Percentiles rank a stretch among this genome's conserved stretches.
phyloP scores from a whole-genome alignment of 116 monocot species.

The Posidonia oceanica region DNA sequence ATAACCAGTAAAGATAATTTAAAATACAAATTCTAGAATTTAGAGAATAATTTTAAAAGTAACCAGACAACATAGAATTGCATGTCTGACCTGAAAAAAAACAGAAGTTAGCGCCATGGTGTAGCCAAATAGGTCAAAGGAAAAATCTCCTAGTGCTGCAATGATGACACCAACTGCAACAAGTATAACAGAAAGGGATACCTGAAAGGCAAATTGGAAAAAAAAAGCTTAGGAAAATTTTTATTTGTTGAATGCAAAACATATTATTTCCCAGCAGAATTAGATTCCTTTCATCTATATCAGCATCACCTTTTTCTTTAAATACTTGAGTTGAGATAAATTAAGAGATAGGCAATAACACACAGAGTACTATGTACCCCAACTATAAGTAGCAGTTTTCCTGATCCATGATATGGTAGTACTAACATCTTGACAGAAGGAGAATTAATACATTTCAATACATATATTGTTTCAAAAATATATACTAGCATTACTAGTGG shows the following conservation, averaged over 20 bases:
- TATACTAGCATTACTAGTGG: no score
- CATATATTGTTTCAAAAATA: no score
- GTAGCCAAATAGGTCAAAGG: conserved; percentile 92
- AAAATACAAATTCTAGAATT: neutral
- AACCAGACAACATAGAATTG: conserved; percentile 4
- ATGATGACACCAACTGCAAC: conserved; percentile 79
- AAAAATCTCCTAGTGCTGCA: conserved; percentile 90
- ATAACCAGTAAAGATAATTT: neutral
- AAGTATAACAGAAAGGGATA: conserved; percentile 71
- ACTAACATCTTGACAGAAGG: no score
- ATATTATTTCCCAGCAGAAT: no score
- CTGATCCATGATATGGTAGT: no score
- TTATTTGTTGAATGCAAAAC: neutral
- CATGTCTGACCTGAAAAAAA: conserved; percentile 76
- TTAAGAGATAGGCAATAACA: no score
- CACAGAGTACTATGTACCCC: no score
- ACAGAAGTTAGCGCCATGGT: conserved; percentile 90
- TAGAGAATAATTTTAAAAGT: neutral
- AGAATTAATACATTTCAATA: no score
- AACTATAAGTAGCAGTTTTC: no score
- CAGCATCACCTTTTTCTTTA: no score
- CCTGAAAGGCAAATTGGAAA: conserved; percentile 24
- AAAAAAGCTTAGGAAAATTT: neutral
- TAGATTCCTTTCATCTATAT: no score
- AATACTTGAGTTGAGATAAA: no score